Evolutionary conservation across 2,329 filamentous ascomycete genomes (phyloP), one percentile per base, ranked within the genome.

Genomic region (Bipolaris zeicola): DNA sequence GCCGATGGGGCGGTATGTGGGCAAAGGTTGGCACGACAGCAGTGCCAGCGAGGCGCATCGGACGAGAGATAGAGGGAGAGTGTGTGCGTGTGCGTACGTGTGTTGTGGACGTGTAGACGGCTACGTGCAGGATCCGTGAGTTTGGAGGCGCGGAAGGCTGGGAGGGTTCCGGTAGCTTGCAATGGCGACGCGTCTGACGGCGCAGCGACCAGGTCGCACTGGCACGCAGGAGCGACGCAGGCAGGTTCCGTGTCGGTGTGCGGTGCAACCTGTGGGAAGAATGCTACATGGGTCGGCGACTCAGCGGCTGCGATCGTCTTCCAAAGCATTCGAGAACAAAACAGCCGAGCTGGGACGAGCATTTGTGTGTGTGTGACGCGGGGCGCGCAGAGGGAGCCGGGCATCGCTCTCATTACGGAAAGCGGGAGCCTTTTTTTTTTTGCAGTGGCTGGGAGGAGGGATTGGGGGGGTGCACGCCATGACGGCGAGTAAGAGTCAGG

Each of bases 131-230:
- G 57, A 60, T 66, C 67, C 67, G 64, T 66, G 67, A 60, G 55
- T 58, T 55, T 70, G 67, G 67, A 59, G 52, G 60, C 49, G 67
- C 69, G 66, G 68, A 64, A 65, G 69, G 68, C 66, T 66, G 72
- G 69, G 64, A 70, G 64, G 57, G 63, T 73, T 70, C 62, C 63
- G 61, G 56, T 57, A 33, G 31, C 6, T 33, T 41, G 55, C 54
- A 51, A 60, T 62, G 63, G 66, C 63, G 61, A 67, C 67, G 55
- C 56, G 66, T 69, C 57, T 66, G 61, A 65, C 51, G 61, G 43
- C 46, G 22, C 41, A 28, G 41, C 41, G 42, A 55, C 52, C 52
- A 46, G 60, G 48, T 64, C 50, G 57, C 57, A 34, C 34, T 36
- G 49, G 22, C 8, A 28, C 33, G 18, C 24, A 41, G 36, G 45